Conservation (phyloP, 495 filamentous ascomycete species). For the Choiromyces venosus region DNA sequence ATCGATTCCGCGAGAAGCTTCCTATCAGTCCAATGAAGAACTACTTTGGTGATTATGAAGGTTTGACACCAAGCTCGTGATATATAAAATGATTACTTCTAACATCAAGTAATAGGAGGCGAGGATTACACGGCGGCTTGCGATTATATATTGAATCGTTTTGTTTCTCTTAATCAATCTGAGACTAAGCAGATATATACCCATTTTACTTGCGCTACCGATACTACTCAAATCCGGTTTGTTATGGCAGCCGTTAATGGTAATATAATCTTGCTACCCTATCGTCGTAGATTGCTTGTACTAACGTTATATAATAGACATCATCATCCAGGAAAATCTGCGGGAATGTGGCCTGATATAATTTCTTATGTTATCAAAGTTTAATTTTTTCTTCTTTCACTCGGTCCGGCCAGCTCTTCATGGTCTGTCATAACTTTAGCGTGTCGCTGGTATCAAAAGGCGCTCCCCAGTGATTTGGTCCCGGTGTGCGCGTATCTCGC, state of each 20-base stretch:
- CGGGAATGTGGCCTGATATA: slow-evolving; percentile 97
- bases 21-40: slow-evolving; percentile 99
- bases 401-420: slow-evolving; percentile 25
- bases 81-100: slow-evolving; percentile 35
- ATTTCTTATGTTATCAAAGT: slow-evolving; percentile 27
- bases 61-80: slow-evolving; percentile 38
- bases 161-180: slow-evolving; percentile 94
- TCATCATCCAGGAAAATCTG: slow-evolving; percentile 99
- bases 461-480: slow-evolving; percentile 29
- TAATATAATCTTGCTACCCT: slow-evolving; percentile 44
- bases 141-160: slow-evolving; percentile 95
- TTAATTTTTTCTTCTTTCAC: slow-evolving; percentile 34
- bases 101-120: slow-evolving; percentile 53
- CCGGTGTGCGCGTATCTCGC: slow-evolving; percentile 27
- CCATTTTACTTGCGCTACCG: slow-evolving; percentile 97
- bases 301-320: slow-evolving; percentile 57
- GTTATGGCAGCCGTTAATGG: slow-evolving; percentile 99
- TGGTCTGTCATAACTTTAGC: slow-evolving; percentile 27
- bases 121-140: slow-evolving; percentile 88
- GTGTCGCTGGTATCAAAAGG: slow-evolving; percentile 30
- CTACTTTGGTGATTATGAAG: slow-evolving; percentile 98
- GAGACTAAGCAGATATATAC: slow-evolving; percentile 99
- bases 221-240: slow-evolving; percentile 97
- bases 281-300: slow-evolving; percentile 8
- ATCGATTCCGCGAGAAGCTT: slow-evolving; percentile 99